Evolutionary conservation across 2,329 filamentous ascomycete species (phyloP).

Genomic region (Fusarium sublunatum): DNA sequence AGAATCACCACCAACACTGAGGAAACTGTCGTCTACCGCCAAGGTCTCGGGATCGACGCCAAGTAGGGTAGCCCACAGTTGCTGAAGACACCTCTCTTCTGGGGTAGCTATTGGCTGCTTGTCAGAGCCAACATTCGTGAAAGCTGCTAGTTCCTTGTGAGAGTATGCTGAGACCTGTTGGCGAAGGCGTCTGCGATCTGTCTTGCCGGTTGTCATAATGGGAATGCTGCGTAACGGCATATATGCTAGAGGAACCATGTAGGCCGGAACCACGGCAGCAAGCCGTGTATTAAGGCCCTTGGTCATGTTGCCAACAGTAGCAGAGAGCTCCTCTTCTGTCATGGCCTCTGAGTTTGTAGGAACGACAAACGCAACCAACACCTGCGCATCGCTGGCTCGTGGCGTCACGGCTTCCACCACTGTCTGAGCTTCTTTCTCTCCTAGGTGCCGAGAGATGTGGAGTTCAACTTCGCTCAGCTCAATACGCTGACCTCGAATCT

Average conservation of each 20-base stretch:
- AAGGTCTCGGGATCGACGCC: not conserved
- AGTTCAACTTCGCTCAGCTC: not conserved
- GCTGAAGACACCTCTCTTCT: not conserved
- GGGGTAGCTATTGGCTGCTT: not conserved
- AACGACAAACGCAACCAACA: too few relatives aligned
- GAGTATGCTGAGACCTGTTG: not conserved
- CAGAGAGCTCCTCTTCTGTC: too few relatives aligned
- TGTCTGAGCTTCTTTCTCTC: too few relatives aligned
- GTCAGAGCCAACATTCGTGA: not conserved
- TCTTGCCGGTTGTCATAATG: not conserved
- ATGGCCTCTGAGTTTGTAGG: too few relatives aligned
- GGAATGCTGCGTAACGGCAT: not conserved
- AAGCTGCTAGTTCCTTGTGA: not conserved
- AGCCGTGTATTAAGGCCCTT: not conserved
- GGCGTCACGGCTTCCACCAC: too few relatives aligned
- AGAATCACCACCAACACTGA: not conserved
- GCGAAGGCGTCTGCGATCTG: not conserved
- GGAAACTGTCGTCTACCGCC: not conserved
- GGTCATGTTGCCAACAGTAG: too few relatives aligned
- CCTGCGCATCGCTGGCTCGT: too few relatives aligned
- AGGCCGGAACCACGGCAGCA: not conserved
- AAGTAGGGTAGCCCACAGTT: not conserved
- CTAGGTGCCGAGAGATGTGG: too few relatives aligned
- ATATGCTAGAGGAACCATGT: not conserved
- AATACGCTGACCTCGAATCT: slow-evolving; percentile 57